phyloP scores from a whole-genome alignment of 2,329 filamentous ascomycete species.

The Neofusicoccum kwambonambiense region DNA sequence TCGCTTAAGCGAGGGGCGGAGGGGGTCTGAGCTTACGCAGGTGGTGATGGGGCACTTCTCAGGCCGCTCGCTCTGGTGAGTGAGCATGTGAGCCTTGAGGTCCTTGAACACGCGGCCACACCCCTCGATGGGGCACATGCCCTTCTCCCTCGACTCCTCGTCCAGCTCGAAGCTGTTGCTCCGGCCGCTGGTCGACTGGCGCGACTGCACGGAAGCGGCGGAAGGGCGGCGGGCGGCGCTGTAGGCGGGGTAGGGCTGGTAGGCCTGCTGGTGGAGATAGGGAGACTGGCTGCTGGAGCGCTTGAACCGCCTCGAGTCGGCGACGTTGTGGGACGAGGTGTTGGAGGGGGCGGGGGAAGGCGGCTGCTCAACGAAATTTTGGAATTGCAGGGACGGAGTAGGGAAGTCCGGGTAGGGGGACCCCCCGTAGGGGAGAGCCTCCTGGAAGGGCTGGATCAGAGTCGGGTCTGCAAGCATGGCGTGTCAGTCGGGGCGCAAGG shows the following conservation, averaged over 20 bases:
- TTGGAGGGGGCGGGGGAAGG: slow-evolving; percentile 65
- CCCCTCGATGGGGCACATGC: slow-evolving; percentile 75
- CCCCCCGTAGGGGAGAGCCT: slow-evolving; percentile 40
- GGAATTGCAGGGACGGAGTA: slow-evolving; percentile 42
- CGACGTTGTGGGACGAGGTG: slow-evolving; percentile 42
- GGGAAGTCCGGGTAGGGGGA: slow-evolving; percentile 43
- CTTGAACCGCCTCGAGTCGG: slow-evolving; percentile 45
- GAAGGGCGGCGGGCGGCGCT: slow-evolving; percentile 62
- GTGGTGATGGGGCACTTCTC: slow-evolving; percentile 92
- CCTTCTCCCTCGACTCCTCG: slow-evolving; percentile 60
- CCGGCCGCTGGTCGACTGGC: slow-evolving; percentile 58
- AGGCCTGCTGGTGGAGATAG: slow-evolving; percentile 58
- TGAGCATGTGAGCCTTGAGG: slow-evolving; percentile 90
- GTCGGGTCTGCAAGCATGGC: slow-evolving; percentile 51
- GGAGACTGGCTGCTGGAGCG: slow-evolving; percentile 63
- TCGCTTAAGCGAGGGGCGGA: background rate
- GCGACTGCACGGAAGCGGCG: slow-evolving; percentile 68
- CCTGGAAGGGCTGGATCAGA: slow-evolving; percentile 53
- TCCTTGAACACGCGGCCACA: slow-evolving; percentile 89
- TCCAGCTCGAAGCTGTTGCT: slow-evolving; percentile 40
- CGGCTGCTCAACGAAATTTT: slow-evolving; percentile 44
- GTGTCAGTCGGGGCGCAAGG: background rate
- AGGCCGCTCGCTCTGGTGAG: slow-evolving; percentile 84
- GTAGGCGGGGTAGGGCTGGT: slow-evolving; percentile 52
- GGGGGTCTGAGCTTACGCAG: slow-evolving; percentile 47